These are phyloP conservation scores for Basidiobolus meristosporus DNA, from an alignment of 371 early-diverging fungal species.

Conservation along the genomic window DNA sequence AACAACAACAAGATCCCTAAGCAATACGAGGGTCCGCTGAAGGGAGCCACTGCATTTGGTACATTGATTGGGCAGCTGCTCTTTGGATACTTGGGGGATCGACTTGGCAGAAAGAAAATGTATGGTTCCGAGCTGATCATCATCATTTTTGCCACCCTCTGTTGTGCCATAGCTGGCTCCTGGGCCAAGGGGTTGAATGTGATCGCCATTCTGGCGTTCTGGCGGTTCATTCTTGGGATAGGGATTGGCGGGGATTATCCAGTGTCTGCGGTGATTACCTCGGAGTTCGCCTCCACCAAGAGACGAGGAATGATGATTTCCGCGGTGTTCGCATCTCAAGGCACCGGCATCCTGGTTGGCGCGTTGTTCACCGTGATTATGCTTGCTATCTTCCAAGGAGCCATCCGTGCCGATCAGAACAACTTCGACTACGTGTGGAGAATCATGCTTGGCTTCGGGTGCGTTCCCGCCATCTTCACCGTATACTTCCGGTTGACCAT, in stretches of 20 bases:
- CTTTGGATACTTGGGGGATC: conserved; percentile 73
- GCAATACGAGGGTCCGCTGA: conserved; percentile 43
- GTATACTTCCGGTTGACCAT: conserved; percentile 80
- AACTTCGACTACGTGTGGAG: no score
- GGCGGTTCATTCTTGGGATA: conserved; percentile 72
- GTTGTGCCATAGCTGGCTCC: conserved; percentile 52
- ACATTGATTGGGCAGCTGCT: conserved; percentile 69
- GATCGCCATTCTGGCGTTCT: conserved; percentile 50
- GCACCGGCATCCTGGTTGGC: no score
- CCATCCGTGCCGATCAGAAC: no score
- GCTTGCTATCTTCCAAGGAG: no score
- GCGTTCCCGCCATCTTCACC: conserved; percentile 60
- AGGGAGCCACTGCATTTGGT: no score
- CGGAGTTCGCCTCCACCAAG: conserved; percentile 64
- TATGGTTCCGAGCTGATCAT: conserved; percentile 77
- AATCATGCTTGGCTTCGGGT: conserved; percentile 55
- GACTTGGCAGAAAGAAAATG: conserved; percentile 61
- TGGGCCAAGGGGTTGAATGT: conserved; percentile 42
- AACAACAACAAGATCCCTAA: conserved; percentile 28
- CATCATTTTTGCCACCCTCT: conserved; percentile 54
- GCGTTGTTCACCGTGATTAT: no score
- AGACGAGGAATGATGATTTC: conserved; percentile 51
- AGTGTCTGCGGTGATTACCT: conserved; percentile 66
- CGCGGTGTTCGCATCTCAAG: conserved; percentile 86
- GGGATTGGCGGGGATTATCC: conserved; percentile 81